Evolutionary conservation across 768 basidiomycete species (phyloP), one percentile per base, ranked within the genome.

Genomic region (Tulasnella sp.): DNA sequence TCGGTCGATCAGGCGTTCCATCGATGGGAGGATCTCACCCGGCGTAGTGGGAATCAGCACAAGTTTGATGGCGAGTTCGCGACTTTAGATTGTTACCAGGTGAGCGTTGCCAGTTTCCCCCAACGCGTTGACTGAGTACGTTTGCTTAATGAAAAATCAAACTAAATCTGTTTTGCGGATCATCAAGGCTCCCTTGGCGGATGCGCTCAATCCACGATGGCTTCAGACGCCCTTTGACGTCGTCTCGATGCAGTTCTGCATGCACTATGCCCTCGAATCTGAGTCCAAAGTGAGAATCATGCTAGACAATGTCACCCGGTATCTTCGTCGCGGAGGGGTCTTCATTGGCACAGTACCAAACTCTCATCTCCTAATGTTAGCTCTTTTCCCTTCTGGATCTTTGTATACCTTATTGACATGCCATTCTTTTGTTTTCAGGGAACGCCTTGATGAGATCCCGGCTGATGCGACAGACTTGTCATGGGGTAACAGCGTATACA

Each of bases 201-300:
- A 79, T 50, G 83, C 76, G n/a, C 79, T 97, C 50, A 71, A 83
- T 2, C 79, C 79, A 1, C 75, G 76, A 17, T 73, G 77, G 62
- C 77, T 89, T 24, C 73, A 72, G 0, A 76, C 78, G 29, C 84
- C 84, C 4, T 96, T 96, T 67, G 96, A 98, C 67, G 89, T 92
- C 59, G 92, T 98, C 4, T 89, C 91, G 2, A 90, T 97, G 91
- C 96, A 99, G 69, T 99, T 99, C 70, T 98, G 96, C 71, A 97
- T 99, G 89, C 96, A 99, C 70, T 98, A 99, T 68, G 96, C 96
- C 7, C 98, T 99, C 69, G 92, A 98, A 70, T 85, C 79, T n/a
- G 79, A 82, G 29, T 74, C 79, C 60, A 96, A 96, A 68, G 87
- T 83, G 24, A 79, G 89, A 30, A 85, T 82, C 69, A 96, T 99